phyloP scores from a whole-genome alignment of 352 stramenopile species.

The Phytophthora melonis region DNA sequence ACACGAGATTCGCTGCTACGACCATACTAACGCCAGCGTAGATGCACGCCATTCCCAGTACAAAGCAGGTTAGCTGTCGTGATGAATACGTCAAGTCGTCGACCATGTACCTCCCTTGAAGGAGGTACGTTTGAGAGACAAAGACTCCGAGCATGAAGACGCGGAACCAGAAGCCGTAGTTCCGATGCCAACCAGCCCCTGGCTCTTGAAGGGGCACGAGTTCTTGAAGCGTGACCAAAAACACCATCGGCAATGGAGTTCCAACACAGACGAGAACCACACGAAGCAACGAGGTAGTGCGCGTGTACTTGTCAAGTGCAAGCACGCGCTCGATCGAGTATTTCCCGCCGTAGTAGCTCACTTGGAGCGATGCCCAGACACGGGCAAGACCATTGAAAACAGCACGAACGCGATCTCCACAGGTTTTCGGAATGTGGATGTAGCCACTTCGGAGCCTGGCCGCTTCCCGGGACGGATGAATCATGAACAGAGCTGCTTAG shows the following conservation, averaged over 20 bases:
- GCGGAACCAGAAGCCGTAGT: slow-evolving; percentile 36
- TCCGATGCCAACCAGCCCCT: slow-evolving; percentile 12
- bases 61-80: slow-evolving; percentile 5
- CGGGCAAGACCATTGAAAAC: not conserved
- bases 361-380: slow-evolving; percentile 25
- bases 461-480: not conserved
- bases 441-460: not conserved
- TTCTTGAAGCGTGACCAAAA: slow-evolving; percentile 17
- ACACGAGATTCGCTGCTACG: slow-evolving; percentile 1
- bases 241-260: slow-evolving; percentile 21
- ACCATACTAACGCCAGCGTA: slow-evolving; percentile 13
- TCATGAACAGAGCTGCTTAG: not conserved
- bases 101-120: slow-evolving; percentile 30
- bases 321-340: slow-evolving; percentile 33
- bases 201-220: slow-evolving; percentile 30
- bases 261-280: slow-evolving; percentile 21
- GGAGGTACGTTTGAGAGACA: slow-evolving; percentile 2
- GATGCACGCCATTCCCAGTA: not conserved
- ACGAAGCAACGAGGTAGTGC: slow-evolving; percentile 15
- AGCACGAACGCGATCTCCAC: not conserved
- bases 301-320: slow-evolving; percentile 20
- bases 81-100: slow-evolving; percentile 7
- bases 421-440: not conserved
- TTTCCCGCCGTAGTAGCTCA: slow-evolving; percentile 30
- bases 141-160: slow-evolving; percentile 7